phyloP scores from a whole-genome alignment of 1,284 basidiomycete species.

The Moniliophthora roreri region DNA sequence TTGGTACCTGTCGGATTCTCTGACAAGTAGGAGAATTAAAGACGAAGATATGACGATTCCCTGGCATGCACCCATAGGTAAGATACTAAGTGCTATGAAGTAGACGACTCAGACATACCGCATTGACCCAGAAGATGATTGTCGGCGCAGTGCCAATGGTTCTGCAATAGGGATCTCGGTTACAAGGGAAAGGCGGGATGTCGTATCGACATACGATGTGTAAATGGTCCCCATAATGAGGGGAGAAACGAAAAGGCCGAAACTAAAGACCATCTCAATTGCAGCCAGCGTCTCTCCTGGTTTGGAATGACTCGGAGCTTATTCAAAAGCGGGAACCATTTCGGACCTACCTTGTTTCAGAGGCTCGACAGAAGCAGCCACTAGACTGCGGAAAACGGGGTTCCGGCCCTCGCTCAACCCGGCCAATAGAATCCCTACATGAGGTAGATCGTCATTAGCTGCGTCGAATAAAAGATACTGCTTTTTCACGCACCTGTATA shows the following conservation, averaged over 20 bases:
- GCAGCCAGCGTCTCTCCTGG: slow-evolving; percentile 31
- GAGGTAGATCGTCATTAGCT: neutral
- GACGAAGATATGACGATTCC: neutral
- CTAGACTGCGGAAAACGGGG: slow-evolving; percentile 28
- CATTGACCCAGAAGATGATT: slow-evolving; percentile 23
- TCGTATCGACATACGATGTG: slow-evolving; percentile 18
- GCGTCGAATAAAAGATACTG: neutral
- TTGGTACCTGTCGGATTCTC: slow-evolving; percentile 2
- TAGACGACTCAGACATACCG: slow-evolving; percentile 15
- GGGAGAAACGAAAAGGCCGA: slow-evolving; percentile 25
- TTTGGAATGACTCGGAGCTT: neutral
- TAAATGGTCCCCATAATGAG: slow-evolving; percentile 22
- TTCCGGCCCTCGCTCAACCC: slow-evolving; percentile 20
- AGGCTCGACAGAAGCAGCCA: slow-evolving; percentile 30
- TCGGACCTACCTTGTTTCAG: slow-evolving; percentile 26
- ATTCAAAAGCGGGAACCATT: neutral
- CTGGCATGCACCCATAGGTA: neutral
- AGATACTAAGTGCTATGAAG: too few relatives aligned
- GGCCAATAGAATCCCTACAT: slow-evolving; percentile 18
- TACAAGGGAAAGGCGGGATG: neutral
- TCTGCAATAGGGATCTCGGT: slow-evolving; percentile 6
- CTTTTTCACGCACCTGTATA: slow-evolving; percentile 11
- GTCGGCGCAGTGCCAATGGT: slow-evolving; percentile 21
- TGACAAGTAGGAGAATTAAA: neutral
- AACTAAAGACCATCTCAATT: slow-evolving; percentile 28